Evolutionary conservation across 495 filamentous ascomycete species (phyloP).

Genomic region (Hypomontagnella submonticulosa): DNA sequence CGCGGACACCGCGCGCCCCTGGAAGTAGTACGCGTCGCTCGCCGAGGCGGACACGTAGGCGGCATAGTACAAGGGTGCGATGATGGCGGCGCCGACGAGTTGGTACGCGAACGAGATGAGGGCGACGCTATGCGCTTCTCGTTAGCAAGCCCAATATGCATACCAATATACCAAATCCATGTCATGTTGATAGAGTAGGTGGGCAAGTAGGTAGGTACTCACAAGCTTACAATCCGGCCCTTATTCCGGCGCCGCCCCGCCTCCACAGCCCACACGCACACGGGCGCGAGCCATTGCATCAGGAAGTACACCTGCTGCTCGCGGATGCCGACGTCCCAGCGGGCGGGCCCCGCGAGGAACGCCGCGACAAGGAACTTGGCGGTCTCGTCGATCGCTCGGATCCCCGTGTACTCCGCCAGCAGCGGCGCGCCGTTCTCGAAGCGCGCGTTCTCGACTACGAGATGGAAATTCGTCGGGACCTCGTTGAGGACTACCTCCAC

Average conservation of each 20-base stretch:
- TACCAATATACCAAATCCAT: no score
- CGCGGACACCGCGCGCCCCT: constrained; percentile 44
- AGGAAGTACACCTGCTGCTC: constrained; percentile 44
- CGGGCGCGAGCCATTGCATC: constrained; percentile 41
- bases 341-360: constrained; percentile 35
- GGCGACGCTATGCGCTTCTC: background rate
- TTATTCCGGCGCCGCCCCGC: constrained; percentile 41
- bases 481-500: constrained; percentile 32
- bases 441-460: constrained; percentile 20
- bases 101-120: constrained; percentile 45
- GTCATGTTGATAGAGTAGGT: background rate
- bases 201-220: constrained; percentile 30
- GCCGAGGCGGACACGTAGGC: constrained; percentile 44
- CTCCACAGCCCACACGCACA: constrained; percentile 49
- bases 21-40: constrained; percentile 38
- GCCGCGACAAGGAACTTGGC: constrained; percentile 40
- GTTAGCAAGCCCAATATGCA: no score
- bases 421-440: constrained; percentile 40
- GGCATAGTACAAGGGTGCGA: constrained; percentile 55
- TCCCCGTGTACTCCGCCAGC: constrained; percentile 42
- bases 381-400: constrained; percentile 31
- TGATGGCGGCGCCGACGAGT: constrained; percentile 46
- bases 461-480: constrained; percentile 31
- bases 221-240: constrained; percentile 45
- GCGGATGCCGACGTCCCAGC: constrained; percentile 33